Conservation (phyloP, 2,329 filamentous ascomycete species). For the Alternaria sp. region DNA sequence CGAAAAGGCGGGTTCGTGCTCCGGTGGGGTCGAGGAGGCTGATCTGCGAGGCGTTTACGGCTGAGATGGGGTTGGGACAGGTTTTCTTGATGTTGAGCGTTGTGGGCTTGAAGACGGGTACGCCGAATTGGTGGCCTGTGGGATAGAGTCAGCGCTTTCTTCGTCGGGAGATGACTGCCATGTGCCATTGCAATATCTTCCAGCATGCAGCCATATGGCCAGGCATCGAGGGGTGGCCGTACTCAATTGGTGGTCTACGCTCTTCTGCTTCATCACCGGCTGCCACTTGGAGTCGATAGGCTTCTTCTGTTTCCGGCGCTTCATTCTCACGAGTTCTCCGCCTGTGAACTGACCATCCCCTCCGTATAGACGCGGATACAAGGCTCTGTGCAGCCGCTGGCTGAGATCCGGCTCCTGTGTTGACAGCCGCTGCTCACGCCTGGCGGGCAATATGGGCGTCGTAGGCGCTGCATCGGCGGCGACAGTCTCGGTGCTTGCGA, state of each 20-base stretch:
- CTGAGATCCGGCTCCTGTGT: slow-evolving; percentile 14
- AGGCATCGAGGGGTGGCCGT: neutral
- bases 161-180: neutral
- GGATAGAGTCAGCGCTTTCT: slow-evolving; percentile 3
- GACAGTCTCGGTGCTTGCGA: slow-evolving; percentile 26
- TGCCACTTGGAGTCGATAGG: slow-evolving; percentile 17
- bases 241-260: slow-evolving; percentile 20
- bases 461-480: slow-evolving; percentile 10
- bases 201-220: neutral
- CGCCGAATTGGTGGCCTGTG: slow-evolving; percentile 47
- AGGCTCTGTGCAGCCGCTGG: slow-evolving; percentile 27
- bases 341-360: slow-evolving; percentile 1
- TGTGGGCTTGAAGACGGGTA: slow-evolving; percentile 58
- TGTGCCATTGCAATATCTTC: neutral
- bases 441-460: slow-evolving; percentile 1
- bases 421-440: slow-evolving; percentile 8
- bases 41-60: slow-evolving; percentile 73
- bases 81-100: slow-evolving; percentile 61
- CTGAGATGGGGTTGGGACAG: slow-evolving; percentile 71
- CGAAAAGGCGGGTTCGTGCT: slow-evolving; percentile 81
- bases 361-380: slow-evolving; percentile 18
- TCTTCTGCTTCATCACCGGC: slow-evolving; percentile 14
- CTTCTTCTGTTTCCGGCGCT: slow-evolving; percentile 10
- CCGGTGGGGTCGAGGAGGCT: slow-evolving; percentile 81
- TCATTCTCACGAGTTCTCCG: neutral